Evolutionary conservation across 768 basidiomycete species (phyloP).

Genomic region (Amanita subjunquillea): DNA sequence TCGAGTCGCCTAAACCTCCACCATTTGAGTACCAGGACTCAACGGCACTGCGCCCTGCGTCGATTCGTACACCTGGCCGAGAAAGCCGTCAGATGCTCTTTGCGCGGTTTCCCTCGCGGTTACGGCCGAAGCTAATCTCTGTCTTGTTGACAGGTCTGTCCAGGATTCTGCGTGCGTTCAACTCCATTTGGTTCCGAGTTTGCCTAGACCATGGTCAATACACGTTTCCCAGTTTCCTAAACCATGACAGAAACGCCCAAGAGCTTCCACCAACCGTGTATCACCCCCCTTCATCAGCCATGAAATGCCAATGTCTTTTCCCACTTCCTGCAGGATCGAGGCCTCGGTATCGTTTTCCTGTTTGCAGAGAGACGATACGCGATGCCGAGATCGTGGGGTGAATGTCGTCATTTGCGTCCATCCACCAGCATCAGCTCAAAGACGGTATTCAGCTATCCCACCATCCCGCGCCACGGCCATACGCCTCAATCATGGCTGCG

Average conservation of each 20-base stretch:
- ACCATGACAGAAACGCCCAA: background rate
- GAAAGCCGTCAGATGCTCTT: background rate
- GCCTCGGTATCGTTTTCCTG: constrained; percentile 9
- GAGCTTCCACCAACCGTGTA: background rate
- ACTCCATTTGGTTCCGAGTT: background rate
- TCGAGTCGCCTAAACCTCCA: constrained; percentile 21
- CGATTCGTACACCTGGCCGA: background rate
- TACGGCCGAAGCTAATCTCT: background rate
- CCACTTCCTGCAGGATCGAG: background rate
- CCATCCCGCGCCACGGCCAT: constrained; percentile 36
- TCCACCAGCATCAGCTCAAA: constrained; percentile 29
- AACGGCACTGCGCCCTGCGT: constrained; percentile 13
- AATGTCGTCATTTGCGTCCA: constrained; percentile 23
- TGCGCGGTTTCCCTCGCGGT: background rate
- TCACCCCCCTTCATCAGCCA: constrained; percentile 8
- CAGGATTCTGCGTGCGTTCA: background rate
- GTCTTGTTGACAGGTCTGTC: background rate
- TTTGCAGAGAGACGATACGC: constrained; percentile 29
- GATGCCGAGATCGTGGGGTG: constrained; percentile 25
- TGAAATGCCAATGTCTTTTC: constrained; percentile 14
- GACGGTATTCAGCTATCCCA: constrained; percentile 45
- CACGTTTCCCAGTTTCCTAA: background rate
- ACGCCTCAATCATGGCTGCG: constrained; percentile 51
- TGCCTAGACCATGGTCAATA: background rate
- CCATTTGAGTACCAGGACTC: constrained; percentile 19